Evolutionary conservation across 805 yeast genomes (phyloP).

Genomic region (Ogataea angusta): DNA sequence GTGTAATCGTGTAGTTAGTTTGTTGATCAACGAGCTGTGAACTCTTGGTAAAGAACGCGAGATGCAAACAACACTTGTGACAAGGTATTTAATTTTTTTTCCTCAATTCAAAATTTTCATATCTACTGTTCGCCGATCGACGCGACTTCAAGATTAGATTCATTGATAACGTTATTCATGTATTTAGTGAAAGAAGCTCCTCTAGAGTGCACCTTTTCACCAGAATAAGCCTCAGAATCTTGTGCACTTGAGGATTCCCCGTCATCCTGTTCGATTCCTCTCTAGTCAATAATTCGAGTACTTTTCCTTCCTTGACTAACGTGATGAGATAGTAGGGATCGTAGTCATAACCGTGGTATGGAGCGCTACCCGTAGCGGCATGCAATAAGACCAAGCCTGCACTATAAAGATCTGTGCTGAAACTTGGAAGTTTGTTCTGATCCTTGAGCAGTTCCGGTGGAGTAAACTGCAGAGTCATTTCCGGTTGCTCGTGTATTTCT

Average conservation of each 20-base stretch:
- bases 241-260: slow-evolving; percentile 15
- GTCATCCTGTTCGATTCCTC: slow-evolving; percentile 27
- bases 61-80: slow-evolving; percentile 1
- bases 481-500: slow-evolving; percentile 25
- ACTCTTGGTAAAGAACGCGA: not conserved
- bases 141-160: slow-evolving; percentile 2
- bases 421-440: slow-evolving; percentile 28
- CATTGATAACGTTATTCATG: slow-evolving; percentile 2
- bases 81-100: slow-evolving; percentile 5
- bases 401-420: slow-evolving; percentile 42
- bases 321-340: slow-evolving; percentile 33
- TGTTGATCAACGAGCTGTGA: not conserved
- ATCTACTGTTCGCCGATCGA: slow-evolving; percentile 7
- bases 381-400: slow-evolving; percentile 43
- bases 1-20: slow-evolving; percentile 1
- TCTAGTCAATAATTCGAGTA: slow-evolving; percentile 30
- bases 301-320: slow-evolving; percentile 32
- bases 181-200: slow-evolving; percentile 4
- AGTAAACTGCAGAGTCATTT: slow-evolving; percentile 40
- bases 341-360: slow-evolving; percentile 34
- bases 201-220: slow-evolving; percentile 28
- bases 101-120: slow-evolving; percentile 7
- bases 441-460: slow-evolving; percentile 43
- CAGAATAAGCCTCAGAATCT: slow-evolving; percentile 30
- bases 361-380: slow-evolving; percentile 45